Base-by-base conservation (phyloP, 2,329 filamentous ascomycete species). In the Epichloe baconii region DNA sequence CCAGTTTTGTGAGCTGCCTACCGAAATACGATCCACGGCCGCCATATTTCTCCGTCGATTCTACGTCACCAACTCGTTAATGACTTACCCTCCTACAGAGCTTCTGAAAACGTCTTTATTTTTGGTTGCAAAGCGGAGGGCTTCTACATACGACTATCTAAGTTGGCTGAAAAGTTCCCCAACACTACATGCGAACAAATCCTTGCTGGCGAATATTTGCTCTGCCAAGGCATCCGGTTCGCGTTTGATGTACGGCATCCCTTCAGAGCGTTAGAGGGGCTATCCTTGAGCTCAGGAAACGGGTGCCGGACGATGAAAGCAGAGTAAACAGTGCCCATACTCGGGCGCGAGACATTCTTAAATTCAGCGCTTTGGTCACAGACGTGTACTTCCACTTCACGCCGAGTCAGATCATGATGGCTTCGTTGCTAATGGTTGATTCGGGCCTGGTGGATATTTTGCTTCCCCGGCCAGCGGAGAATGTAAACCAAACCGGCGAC, bases 381-480 rank as follows among this genome's bases (percentile, higher is more conserved):
- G 93, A 98, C 61, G 89, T 81, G n/a, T 97, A 97, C 70, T 96
- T 97, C 69, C 85, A 95, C 67, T 97, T 87, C 69, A 91, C 91
- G 0, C 93, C 93, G 0, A 86, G 87, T 23, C 93, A 98, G 66
- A 95, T 97, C 64, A 90, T 90, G 82, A 77, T 97, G 53, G 84
- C 88, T 0, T 82, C 90, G 0, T 69, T 96, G 31, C 74, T 84
- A 14, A 76, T 94, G 48, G 86, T 83, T 0, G 91, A 97, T 63
- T 69, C 73, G 41, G 78, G 76, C 0, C 69, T 93, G 35, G 62
- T 75, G 3, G 74, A 79, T 53, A 64, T 67, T 3, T 56, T 80
- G 44, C 61, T 79, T 12, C 66, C 70, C 1, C 62, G 67, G 6
- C 67, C 68, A 2, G 71, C 50, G 3, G 52, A 53, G 8, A 66